Evolutionary conservation across 108 stramenopile genomes (phyloP), one percentile per base, ranked within the genome.

Genomic region (Mediolabrus comicus): DNA sequence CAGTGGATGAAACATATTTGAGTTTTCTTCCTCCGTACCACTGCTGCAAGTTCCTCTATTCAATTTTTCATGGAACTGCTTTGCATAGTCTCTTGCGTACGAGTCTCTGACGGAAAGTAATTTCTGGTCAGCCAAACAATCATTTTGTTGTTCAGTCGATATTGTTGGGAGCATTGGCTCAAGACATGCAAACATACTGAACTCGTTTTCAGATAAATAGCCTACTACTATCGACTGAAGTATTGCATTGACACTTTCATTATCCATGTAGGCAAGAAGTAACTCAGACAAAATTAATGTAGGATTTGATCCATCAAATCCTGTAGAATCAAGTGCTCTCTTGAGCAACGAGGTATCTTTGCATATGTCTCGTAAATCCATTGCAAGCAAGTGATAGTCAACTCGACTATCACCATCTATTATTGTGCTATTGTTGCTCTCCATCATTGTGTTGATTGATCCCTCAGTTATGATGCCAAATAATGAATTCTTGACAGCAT

Each of bases 201-300:
- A 79, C 29, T 60, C 67, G 19, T 75, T 69, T 12, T 24, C 67
- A 52, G 53, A 9, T 14, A 77, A 24, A 0, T 65, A 28, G 53
- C 65, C 64, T 17, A 14, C 36, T 14, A 68, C 39, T 35, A 77
- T 77, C 19, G 75, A 54, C 19, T 22, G 33, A 27, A 77, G 35
- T 31, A 64, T 61, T 5, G 68, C 75, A 59, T 80, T 70, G n/a
- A 69, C 79, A 16, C 71, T 38, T 29, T 68, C 39, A 14, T 41
- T 22, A 32, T 71, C 69, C 22, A 93, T 64, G 66, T 93, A 93
- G 9, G 87, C 79, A 35, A 93, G 54, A 9, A 93, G 89, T 13
- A 93, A 73, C 52, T 93, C 92, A 2, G 87, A 87, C 24, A 90
- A 17, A 16, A 89, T 74, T 28, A 93, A 67, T 14, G 88, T 87